These are phyloP conservation scores for Candida maesae DNA, from an alignment of 805 yeast genomes.

Conservation along the genomic window DNA sequence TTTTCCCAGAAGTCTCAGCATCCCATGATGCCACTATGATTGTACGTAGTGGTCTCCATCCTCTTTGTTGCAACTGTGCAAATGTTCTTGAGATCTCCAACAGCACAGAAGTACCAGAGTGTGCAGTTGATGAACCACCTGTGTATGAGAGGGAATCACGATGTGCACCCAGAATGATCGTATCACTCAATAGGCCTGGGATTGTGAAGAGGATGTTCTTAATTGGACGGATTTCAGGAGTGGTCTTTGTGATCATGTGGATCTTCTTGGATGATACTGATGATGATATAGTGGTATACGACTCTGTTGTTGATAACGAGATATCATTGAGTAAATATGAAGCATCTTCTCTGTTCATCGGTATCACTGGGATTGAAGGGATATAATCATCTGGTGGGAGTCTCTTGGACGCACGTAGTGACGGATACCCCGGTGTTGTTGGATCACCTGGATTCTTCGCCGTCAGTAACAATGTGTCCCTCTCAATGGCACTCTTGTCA, in stretches of 20 bases:
- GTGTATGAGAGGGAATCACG: conserved; percentile 44
- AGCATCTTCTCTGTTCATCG: conserved; percentile 34
- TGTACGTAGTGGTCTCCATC: conserved; percentile 73
- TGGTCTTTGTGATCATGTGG: conserved; percentile 32
- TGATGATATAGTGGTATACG: too few species aligned
- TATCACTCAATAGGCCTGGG: conserved; percentile 55
- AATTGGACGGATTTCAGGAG: conserved; percentile 39
- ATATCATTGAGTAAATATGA: too few species aligned
- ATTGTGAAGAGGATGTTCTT: conserved; percentile 50
- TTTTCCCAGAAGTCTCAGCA: conserved; percentile 67
- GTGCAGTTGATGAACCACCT: conserved; percentile 50
- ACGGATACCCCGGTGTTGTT: conserved; percentile 69
- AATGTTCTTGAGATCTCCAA: conserved; percentile 52
- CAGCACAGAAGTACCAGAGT: conserved; percentile 46
- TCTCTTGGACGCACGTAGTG: conserved; percentile 34
- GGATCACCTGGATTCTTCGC: conserved; percentile 73
- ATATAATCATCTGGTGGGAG: conserved; percentile 38
- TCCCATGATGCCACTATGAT: conserved; percentile 77
- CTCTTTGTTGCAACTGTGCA: conserved; percentile 39
- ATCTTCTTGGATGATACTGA: too few species aligned
- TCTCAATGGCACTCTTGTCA: conserved; percentile 48
- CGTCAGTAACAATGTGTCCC: conserved; percentile 57
- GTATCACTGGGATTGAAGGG: conserved; percentile 53
- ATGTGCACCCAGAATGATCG: conserved; percentile 51
- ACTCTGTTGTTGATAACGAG: too few species aligned